A percentile compares a stretch with the other conserved stretches of the same genome.
These are phyloP conservation scores for Cymbidium sinense DNA, from an alignment of 106 monocot genomes.

Conservation along the genomic window DNA sequence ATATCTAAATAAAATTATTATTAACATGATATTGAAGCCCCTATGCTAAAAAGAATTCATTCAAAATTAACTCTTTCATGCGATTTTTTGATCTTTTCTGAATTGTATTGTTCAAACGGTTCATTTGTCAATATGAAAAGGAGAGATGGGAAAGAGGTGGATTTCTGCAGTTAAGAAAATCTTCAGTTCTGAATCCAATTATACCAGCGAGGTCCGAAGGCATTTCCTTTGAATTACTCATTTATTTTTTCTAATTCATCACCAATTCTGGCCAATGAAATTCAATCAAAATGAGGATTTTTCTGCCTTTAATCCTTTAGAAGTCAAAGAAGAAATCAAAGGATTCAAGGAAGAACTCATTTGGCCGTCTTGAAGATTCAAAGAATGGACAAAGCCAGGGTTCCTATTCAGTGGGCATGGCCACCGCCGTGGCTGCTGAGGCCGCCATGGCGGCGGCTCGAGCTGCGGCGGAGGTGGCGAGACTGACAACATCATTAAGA, in stretches of 20 bases:
- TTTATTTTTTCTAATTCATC: no score
- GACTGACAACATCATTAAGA: constrained; percentile 6
- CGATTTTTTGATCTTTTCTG: no score
- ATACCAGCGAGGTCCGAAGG: not conserved
- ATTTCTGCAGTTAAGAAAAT: not conserved
- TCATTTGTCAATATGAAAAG: no score
- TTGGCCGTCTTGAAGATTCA: not conserved
- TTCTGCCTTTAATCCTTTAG: no score
- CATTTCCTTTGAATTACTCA: no score
- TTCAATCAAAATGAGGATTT: no score
- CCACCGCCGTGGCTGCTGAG: constrained; percentile 39
- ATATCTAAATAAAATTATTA: no score
- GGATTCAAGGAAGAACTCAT: not conserved
- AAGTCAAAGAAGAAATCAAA: constrained; percentile 1
- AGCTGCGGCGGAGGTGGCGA: constrained; percentile 29
- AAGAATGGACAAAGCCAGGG: constrained; percentile 29
- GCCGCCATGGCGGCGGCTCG: constrained; percentile 45
- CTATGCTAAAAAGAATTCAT: no score
- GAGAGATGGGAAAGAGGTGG: constrained; percentile 8
- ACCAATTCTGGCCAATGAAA: no score
- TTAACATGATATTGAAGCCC: no score
- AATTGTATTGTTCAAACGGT: no score
- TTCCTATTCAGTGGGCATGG: constrained; percentile 35
- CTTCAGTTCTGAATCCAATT: not conserved
- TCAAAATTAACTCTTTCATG: no score